Evolutionary conservation across 768 basidiomycete genomes (phyloP).

Genomic region (Filobasidium floriforme): DNA sequence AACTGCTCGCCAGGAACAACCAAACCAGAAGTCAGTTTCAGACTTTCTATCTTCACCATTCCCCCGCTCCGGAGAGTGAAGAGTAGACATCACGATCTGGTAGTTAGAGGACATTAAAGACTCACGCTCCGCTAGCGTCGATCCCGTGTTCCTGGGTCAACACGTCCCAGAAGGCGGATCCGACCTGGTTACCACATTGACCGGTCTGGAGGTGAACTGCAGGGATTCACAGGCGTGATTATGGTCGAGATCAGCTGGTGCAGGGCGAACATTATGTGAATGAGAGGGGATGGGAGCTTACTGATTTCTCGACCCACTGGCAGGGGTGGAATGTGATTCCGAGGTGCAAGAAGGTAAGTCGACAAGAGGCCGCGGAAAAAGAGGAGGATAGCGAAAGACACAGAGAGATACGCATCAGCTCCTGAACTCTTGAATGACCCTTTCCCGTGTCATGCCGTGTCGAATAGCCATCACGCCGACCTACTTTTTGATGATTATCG

Average conservation of each 20-base stretch:
- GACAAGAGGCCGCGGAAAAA: too few relatives aligned
- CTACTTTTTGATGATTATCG: too few relatives aligned
- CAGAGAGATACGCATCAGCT: too few relatives aligned
- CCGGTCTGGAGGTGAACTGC: conserved; percentile 96
- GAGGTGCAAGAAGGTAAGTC: too few relatives aligned
- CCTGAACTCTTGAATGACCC: too few relatives aligned
- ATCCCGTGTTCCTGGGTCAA: conserved; percentile 66
- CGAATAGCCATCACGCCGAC: too few relatives aligned
- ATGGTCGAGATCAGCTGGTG: background rate
- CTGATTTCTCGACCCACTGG: conserved; percentile 10
- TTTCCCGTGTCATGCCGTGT: too few relatives aligned
- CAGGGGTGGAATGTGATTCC: too few relatives aligned
- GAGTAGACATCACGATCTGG: too few relatives aligned
- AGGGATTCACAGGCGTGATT: background rate
- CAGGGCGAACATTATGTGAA: background rate
- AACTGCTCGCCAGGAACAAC: conserved; percentile 58
- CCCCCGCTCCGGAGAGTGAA: too few relatives aligned
- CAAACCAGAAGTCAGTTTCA: background rate
- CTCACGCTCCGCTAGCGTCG: conserved; percentile 49
- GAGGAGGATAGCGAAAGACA: too few relatives aligned
- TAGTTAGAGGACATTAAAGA: background rate
- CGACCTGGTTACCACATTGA: conserved; percentile 99
- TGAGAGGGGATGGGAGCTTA: background rate
- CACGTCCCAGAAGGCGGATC: conserved; percentile 50
- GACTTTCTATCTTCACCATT: background rate